Evolutionary conservation across 2,329 filamentous ascomycete genomes (phyloP).

Genomic region (Curvularia eragrostidis): DNA sequence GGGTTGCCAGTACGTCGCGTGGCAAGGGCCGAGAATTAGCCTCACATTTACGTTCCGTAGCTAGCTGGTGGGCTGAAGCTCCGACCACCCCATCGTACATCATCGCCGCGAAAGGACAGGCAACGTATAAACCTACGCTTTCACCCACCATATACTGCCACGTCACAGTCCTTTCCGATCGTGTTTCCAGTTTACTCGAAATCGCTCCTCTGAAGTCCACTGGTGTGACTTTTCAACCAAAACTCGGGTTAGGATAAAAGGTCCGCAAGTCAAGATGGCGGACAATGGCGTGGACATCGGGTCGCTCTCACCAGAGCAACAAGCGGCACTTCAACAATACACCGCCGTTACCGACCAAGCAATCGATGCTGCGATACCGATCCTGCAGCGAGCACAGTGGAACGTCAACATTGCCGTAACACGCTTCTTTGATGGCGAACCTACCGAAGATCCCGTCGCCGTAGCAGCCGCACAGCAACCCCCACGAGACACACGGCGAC

Average conservation of each 20-base stretch:
- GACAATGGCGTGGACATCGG: conserved; percentile 62
- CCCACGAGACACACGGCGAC: conserved; percentile 66
- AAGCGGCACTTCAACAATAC: conserved; percentile 85
- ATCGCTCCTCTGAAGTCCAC: not conserved
- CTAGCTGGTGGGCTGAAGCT: conserved; percentile 15
- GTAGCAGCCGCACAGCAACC: conserved; percentile 71
- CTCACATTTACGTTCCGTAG: conserved; percentile 20
- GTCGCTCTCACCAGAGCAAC: conserved; percentile 78
- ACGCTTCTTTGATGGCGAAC: conserved; percentile 97
- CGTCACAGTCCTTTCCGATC: conserved; percentile 28
- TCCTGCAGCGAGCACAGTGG: conserved; percentile 90
- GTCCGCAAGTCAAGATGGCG: conserved; percentile 41
- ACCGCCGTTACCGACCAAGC: conserved; percentile 87
- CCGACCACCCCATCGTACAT: conserved; percentile 24
- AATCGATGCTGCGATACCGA: conserved; percentile 73
- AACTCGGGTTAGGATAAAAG: not conserved
- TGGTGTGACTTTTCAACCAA: not conserved
- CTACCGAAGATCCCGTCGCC: conserved; percentile 74
- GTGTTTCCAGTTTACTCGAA: not conserved
- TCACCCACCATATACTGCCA: conserved; percentile 7
- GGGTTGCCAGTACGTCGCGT: conserved; percentile 11
- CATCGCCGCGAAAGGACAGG: conserved; percentile 25
- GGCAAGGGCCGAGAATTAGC: conserved; percentile 22
- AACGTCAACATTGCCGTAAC: conserved; percentile 96
- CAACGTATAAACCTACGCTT: conserved; percentile 19